These are phyloP conservation scores for Juncus inflexus DNA, from an alignment of 176 grass and related monocot species.

Conservation along the genomic window DNA sequence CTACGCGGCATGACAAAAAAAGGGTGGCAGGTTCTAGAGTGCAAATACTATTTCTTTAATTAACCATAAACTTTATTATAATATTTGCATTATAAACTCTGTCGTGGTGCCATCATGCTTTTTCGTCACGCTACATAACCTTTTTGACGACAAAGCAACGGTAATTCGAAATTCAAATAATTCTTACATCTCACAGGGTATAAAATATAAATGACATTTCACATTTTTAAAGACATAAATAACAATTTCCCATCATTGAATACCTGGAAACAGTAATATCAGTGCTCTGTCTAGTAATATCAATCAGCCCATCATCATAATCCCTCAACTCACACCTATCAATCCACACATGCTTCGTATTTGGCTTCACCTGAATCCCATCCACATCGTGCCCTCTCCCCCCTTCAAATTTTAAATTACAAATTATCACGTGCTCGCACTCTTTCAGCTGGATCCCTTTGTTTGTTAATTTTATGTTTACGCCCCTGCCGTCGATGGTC, in stretches of 20 bases:
- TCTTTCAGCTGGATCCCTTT: conserved; percentile 73
- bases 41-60: no score
- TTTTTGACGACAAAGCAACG: no score
- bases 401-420: conserved; percentile 62
- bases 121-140: no score
- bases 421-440: conserved; percentile 69
- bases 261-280: conserved; percentile 73
- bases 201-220: no score
- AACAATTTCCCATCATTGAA: neutral
- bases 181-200: no score
- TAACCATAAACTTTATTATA: no score
- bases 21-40: no score
- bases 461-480: conserved; percentile 45
- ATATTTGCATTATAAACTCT: no score
- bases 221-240: no score
- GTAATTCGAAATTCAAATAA: no score
- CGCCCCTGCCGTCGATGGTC: conserved; percentile 68
- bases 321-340: conserved; percentile 61
- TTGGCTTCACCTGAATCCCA: conserved; percentile 71
- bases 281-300: conserved; percentile 71
- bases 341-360: conserved; percentile 59
- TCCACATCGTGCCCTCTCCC: conserved; percentile 72
- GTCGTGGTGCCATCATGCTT: no score
- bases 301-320: conserved; percentile 77
- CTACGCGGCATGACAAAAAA: no score